phyloP scores from a whole-genome alignment of 768 basidiomycete genomes.

The Mycena pura region DNA sequence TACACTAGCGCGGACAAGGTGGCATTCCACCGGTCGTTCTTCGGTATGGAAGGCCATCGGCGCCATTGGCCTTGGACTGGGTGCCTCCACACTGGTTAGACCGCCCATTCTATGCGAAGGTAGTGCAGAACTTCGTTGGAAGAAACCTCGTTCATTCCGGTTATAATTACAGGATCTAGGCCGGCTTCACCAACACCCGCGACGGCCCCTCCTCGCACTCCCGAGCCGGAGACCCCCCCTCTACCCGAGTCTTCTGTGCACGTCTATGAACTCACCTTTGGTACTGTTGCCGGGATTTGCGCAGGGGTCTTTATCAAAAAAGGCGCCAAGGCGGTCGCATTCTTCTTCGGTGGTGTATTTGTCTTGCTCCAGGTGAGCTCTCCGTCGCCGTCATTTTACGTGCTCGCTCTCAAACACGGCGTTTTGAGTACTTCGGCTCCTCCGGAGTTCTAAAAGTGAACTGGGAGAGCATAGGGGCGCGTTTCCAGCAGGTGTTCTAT shows the following conservation, averaged over 20 bases:
- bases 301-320: constrained; percentile 95
- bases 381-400: neutral
- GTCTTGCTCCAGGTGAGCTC: constrained; percentile 83
- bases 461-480: constrained; percentile 69
- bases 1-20: neutral
- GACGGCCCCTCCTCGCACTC: constrained; percentile 8
- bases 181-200: constrained; percentile 21
- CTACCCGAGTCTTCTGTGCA: constrained; percentile 80
- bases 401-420: neutral
- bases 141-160: neutral
- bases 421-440: constrained; percentile 77
- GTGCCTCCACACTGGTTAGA: constrained; percentile 33
- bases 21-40: neutral
- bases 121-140: constrained; percentile 31
- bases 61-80: constrained; percentile 30
- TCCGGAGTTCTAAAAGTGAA: constrained; percentile 77
- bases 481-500: constrained; percentile 80
- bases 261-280: constrained; percentile 83
- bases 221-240: constrained; percentile 44
- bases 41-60: constrained; percentile 20
- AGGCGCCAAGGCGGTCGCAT: constrained; percentile 84
- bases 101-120: constrained; percentile 61
- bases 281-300: constrained; percentile 87
- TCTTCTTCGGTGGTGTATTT: constrained; percentile 88
- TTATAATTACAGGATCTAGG: constrained; percentile 5